Percentiles rank a stretch among this genome's conserved stretches.
These are phyloP conservation scores for Leccinum brunneo-olivaceum DNA, from an alignment of 1,284 basidiomycete genomes.

Conservation along the genomic window DNA sequence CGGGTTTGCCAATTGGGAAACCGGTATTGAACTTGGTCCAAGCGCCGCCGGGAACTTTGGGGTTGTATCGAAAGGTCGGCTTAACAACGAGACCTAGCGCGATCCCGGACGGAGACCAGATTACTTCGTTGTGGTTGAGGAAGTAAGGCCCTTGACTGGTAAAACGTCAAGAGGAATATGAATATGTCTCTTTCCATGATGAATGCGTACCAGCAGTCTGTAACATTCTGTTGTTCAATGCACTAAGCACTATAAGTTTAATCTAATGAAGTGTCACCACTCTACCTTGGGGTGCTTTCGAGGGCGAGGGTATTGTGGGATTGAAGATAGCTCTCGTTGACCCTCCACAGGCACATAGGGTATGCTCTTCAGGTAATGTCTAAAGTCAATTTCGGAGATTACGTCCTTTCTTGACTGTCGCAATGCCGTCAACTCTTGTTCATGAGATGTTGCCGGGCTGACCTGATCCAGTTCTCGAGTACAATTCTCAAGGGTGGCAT, in stretches of 20 bases:
- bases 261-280: not conserved
- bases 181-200: not conserved
- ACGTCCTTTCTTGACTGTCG: constrained; percentile 10
- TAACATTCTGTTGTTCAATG: constrained; percentile 7
- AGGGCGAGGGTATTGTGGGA: not conserved
- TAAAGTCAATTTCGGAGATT: constrained; percentile 17
- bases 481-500: constrained; percentile 11
- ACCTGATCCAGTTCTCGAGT: constrained; percentile 23
- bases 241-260: constrained; percentile 1
- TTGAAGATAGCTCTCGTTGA: constrained; percentile 13
- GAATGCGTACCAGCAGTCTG: constrained; percentile 9
- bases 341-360: constrained; percentile 13
- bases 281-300: constrained; percentile 17
- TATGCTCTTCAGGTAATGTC: constrained; percentile 2
- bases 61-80: constrained; percentile 26
- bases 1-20: constrained; percentile 13
- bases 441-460: not conserved
- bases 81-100: constrained; percentile 19
- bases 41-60: constrained; percentile 11
- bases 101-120: constrained; percentile 23
- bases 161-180: not conserved
- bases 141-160: constrained; percentile 11
- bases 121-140: constrained; percentile 15
- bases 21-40: constrained; percentile 13
- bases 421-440: constrained; percentile 1